phyloP scores from a whole-genome alignment of 2,329 filamentous ascomycete genomes.

The Aspergillus proliferans region DNA sequence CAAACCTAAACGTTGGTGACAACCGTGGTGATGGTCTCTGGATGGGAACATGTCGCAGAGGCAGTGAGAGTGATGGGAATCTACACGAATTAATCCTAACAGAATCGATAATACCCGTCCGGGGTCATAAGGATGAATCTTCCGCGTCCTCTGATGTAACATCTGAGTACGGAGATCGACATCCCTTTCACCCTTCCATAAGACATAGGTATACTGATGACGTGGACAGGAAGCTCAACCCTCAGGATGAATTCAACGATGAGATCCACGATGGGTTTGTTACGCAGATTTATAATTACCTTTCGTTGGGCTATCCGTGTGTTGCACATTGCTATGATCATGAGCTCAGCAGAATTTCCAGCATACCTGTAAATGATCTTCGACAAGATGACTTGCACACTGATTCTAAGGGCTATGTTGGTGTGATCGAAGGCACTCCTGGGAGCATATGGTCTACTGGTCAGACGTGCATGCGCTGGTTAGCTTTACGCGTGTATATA shows the following conservation, averaged over 20 bases:
- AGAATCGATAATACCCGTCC: slow-evolving; percentile 20
- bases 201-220: slow-evolving; percentile 8
- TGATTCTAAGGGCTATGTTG: slow-evolving; percentile 68
- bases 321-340: slow-evolving; percentile 76
- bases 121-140: not conserved
- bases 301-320: slow-evolving; percentile 85
- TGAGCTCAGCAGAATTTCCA: slow-evolving; percentile 76
- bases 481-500: slow-evolving; percentile 75
- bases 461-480: slow-evolving; percentile 66
- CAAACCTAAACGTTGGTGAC: slow-evolving; percentile 47
- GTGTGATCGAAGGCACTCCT: slow-evolving; percentile 32
- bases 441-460: slow-evolving; percentile 45
- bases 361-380: slow-evolving; percentile 62
- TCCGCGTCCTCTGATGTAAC: not conserved
- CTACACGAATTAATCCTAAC: slow-evolving; percentile 9
- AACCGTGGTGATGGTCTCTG: slow-evolving; percentile 29
- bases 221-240: slow-evolving; percentile 20
- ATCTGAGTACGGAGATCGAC: not conserved
- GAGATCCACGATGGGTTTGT: slow-evolving; percentile 83
- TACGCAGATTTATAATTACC: slow-evolving; percentile 95
- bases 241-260: slow-evolving; percentile 44
- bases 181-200: not conserved
- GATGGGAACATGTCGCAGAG: slow-evolving; percentile 37
- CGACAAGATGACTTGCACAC: slow-evolving; percentile 62
- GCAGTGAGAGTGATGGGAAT: slow-evolving; percentile 8